These are phyloP conservation scores for Alternaria incomplexa DNA, from an alignment of 2,329 filamentous ascomycete genomes.

Conservation along the genomic window DNA sequence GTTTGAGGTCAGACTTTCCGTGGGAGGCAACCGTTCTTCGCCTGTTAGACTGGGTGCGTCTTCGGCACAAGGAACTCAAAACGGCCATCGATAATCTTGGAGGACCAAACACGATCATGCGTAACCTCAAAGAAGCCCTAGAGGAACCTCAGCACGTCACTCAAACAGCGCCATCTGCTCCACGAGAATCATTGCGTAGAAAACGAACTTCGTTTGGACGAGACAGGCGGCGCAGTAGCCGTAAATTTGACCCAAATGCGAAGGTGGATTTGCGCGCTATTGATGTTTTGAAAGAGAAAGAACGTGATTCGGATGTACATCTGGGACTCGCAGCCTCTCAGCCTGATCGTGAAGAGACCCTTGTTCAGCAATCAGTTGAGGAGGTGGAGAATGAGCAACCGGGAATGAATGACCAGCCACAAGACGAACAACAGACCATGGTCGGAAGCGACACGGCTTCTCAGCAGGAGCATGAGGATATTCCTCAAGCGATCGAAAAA, in stretches of 20 bases:
- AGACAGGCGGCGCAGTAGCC: constrained; percentile 35
- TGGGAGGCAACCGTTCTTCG: constrained; percentile 58
- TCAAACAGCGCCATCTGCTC: constrained; percentile 2
- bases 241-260: constrained; percentile 38
- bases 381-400: constrained; percentile 5
- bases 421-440: constrained; percentile 8
- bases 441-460: constrained; percentile 2
- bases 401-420: constrained; percentile 6
- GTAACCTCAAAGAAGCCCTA: constrained; percentile 34
- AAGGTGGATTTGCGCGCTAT: constrained; percentile 28
- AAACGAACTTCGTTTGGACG: constrained; percentile 37
- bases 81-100: constrained; percentile 51
- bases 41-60: constrained; percentile 55
- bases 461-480: background rate
- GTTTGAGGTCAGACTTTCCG: constrained; percentile 54
- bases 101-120: constrained; percentile 50
- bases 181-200: constrained; percentile 25
- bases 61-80: constrained; percentile 55
- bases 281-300: constrained; percentile 26
- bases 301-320: constrained; percentile 23
- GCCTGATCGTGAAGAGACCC: constrained; percentile 9
- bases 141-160: constrained; percentile 15
- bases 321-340: constrained; percentile 10
- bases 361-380: constrained; percentile 4
- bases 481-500: background rate